Conservation (phyloP, 2,329 filamentous ascomycete genomes). For the Scortechinia acanthostroma region DNA sequence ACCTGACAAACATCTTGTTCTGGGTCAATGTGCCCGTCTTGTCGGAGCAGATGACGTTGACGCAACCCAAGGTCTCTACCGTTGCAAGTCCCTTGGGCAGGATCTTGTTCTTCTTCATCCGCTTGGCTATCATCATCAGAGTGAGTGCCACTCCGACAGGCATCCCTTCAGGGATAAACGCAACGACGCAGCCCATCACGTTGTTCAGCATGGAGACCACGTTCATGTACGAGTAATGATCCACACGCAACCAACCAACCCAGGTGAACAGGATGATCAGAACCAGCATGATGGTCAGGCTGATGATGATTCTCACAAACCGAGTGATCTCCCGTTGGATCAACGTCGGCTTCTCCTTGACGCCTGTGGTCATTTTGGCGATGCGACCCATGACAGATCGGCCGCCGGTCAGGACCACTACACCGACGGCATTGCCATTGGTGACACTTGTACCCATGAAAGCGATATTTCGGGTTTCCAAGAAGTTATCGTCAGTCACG, state of each 20-base stretch:
- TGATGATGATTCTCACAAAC: conserved; percentile 32
- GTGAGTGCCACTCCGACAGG: conserved; percentile 18
- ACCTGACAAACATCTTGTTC: conserved; percentile 33
- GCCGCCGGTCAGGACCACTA: conserved; percentile 28
- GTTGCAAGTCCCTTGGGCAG: conserved; percentile 30
- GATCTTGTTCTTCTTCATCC: conserved; percentile 31
- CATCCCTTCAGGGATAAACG: conserved; percentile 17
- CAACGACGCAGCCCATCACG: conserved; percentile 29
- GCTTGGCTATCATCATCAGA: conserved; percentile 30
- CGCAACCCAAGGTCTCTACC: conserved; percentile 31
- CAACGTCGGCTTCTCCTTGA: conserved; percentile 26
- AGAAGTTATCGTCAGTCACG: conserved; percentile 27
- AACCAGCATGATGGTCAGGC: conserved; percentile 25
- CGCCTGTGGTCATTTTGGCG: conserved; percentile 22
- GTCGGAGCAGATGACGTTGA: conserved; percentile 33
- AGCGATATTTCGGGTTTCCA: conserved; percentile 32
- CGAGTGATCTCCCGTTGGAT: conserved; percentile 32
- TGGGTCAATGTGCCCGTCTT: conserved; percentile 33
- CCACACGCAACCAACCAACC: conserved; percentile 26
- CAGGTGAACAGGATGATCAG: conserved; percentile 34
- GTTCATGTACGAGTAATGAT: conserved; percentile 27
- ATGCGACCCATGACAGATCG: conserved; percentile 32
- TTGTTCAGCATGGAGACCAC: conserved; percentile 33
- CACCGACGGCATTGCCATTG: conserved; percentile 27
- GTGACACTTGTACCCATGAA: conserved; percentile 32